Conservation (phyloP, 805 yeast species). For the Kodamaea hsintzibuensis region DNA sequence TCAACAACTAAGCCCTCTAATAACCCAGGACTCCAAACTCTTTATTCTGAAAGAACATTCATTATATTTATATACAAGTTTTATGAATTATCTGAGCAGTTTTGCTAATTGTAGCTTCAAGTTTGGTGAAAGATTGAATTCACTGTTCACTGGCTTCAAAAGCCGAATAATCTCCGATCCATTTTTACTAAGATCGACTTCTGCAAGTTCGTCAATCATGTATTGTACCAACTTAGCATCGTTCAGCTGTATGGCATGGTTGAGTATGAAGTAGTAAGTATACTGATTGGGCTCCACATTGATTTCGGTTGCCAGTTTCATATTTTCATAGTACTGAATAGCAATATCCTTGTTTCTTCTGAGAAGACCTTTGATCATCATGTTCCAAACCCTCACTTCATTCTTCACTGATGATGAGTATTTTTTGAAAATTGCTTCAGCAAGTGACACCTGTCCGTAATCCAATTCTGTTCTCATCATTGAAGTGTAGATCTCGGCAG, state of each 20-base stretch:
- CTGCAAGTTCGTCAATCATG: slow-evolving; percentile 40
- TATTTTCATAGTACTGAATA: slow-evolving; percentile 36
- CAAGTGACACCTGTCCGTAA: slow-evolving; percentile 35
- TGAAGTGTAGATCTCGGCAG: slow-evolving; percentile 43
- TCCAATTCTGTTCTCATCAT: slow-evolving; percentile 50
- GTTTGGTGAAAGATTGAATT: slow-evolving; percentile 1
- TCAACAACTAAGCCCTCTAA: too few relatives aligned
- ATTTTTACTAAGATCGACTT: slow-evolving; percentile 25
- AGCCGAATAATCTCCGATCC: slow-evolving; percentile 44
- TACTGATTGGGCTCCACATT: slow-evolving; percentile 45
- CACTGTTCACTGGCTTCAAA: slow-evolving; percentile 17
- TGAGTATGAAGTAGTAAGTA: slow-evolving; percentile 50
- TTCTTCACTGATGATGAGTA: slow-evolving; percentile 37
- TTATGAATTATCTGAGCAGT: not conserved
- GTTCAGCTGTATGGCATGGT: slow-evolving; percentile 33
- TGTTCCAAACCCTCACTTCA: slow-evolving; percentile 42
- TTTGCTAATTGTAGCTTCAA: not conserved
- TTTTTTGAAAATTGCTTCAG: slow-evolving; percentile 33
- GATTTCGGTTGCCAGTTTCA: slow-evolving; percentile 25
- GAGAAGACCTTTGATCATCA: slow-evolving; percentile 35
- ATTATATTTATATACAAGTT: slow-evolving; percentile 5
- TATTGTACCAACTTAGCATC: slow-evolving; percentile 33
- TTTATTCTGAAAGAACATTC: too few relatives aligned
- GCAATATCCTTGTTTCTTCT: slow-evolving; percentile 39
- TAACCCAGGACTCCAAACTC: too few relatives aligned